Base-by-base conservation (phyloP, 2,329 filamentous ascomycete genomes). In the Paramyrothecium sp. region DNA sequence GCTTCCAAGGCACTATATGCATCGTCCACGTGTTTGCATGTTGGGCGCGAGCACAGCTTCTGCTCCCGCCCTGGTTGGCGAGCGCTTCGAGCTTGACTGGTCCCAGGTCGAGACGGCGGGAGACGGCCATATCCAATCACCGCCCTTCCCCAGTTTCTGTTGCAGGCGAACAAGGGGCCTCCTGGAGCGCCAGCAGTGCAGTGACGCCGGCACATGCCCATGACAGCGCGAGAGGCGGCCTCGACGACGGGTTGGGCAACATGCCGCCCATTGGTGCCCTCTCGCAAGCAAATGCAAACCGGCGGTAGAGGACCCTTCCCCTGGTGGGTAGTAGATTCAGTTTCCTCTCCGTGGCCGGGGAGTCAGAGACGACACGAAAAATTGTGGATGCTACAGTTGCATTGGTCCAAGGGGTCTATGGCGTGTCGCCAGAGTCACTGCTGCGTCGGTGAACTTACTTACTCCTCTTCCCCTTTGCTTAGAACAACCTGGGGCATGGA, bases 1-100 rank as follows among this genome's bases (percentile, higher is more conserved):
- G 47, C 47, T 17, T 51, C 10, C 21, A 51, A 17, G 21, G 23
- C 49, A 51, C 38, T 44, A 19, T 44, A 44, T 44, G n/a, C 38
- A 56, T 23, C 56, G 64, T 67, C 65, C 65, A 67, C 65, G 65
- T 67, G 65, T 67, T 54, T 59, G 61, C 64, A 59, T 59, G 57
- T 67, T 66, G 65, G 65, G 63, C 61, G 62, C 59, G 47, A 66
- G 63, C 63, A 66, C 64, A 66, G 63, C 16, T 23, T 51, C 17
- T 51, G 38, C 38, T 16, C 33, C 10, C 33, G 8, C 10, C 10
- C 33, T 44, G 38, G 38, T 44, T 44, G 38, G 38, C 38, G 38
- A 44, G 38, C 38, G 38, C 38, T 44, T 44, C 38, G 38, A 44
- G 26, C 38, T 4, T 44, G 38, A 44, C 38, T 30, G 26, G 26